Percentiles rank a stretch among this genome's conserved stretches.
These are phyloP conservation scores for Pyrus pyrifolia DNA, from an alignment of 306 rosid species.

Conservation along the genomic window DNA sequence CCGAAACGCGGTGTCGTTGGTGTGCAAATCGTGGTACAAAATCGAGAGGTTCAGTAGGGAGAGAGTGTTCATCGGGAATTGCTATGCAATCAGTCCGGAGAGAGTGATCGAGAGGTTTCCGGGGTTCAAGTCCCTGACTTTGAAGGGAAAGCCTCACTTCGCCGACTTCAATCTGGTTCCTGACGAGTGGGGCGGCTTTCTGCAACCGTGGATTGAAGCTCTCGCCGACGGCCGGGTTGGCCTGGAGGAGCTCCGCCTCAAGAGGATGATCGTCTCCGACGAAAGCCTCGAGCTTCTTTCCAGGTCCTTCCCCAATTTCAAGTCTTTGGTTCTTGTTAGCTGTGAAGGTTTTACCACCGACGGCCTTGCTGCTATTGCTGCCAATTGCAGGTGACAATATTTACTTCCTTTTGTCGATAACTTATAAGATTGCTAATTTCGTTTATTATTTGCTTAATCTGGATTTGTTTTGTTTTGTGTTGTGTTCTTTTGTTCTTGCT, in stretches of 20 bases:
- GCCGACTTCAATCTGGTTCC: conserved; percentile 96
- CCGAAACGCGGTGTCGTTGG: conserved; percentile 76
- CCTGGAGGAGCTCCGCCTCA: conserved; percentile 76
- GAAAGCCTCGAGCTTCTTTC: conserved; percentile 81
- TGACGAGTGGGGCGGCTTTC: conserved; percentile 73
- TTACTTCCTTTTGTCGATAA: neutral
- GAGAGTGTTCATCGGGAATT: conserved; percentile 78
- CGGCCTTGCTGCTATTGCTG: conserved; percentile 85
- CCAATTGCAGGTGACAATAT: conserved; percentile 75
- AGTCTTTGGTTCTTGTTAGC: conserved; percentile 74
- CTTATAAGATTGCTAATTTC: neutral
- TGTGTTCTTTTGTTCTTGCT: neutral
- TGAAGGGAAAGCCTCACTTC: conserved; percentile 95
- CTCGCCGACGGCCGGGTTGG: conserved; percentile 40
- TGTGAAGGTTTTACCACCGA: conserved; percentile 92
- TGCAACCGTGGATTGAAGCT: conserved; percentile 77
- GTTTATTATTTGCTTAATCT: neutral
- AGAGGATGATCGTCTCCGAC: conserved; percentile 89
- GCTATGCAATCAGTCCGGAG: conserved; percentile 76
- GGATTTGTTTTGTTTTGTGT: neutral
- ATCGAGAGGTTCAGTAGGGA: conserved; percentile 63
- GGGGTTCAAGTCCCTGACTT: conserved; percentile 51
- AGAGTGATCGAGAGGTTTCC: conserved; percentile 68
- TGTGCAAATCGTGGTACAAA: conserved; percentile 80
- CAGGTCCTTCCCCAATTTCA: conserved; percentile 60